Evolutionary conservation across 306 rosid genomes (phyloP).

Genomic region (Albizia julibrissin): DNA sequence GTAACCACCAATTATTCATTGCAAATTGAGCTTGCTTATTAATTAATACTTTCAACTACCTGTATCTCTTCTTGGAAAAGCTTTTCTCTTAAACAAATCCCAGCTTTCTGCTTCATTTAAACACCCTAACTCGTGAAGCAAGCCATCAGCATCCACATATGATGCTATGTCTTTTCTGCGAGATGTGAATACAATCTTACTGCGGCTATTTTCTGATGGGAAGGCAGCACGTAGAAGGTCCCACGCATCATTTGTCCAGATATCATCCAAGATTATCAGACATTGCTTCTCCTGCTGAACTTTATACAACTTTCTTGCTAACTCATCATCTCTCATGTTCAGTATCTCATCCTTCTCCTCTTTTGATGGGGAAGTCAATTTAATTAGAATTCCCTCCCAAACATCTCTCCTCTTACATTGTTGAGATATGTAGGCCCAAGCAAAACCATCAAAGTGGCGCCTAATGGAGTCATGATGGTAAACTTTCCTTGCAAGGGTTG

Average conservation of each 20-base stretch:
- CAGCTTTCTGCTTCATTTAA: constrained; percentile 40
- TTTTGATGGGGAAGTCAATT: constrained; percentile 35
- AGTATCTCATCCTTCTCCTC: constrained; percentile 46
- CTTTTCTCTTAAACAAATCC: constrained; percentile 48
- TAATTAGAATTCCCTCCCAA: constrained; percentile 48
- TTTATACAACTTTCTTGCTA: constrained; percentile 43
- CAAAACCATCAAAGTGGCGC: constrained; percentile 20
- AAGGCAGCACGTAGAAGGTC: constrained; percentile 39
- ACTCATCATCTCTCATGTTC: constrained; percentile 44
- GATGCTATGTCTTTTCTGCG: constrained; percentile 39
- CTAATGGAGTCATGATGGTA: constrained; percentile 35
- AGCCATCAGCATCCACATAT: constrained; percentile 33
- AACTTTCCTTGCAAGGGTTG: constrained; percentile 58
- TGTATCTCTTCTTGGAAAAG: constrained; percentile 37
- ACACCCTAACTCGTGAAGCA: constrained; percentile 42
- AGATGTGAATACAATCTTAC: constrained; percentile 52
- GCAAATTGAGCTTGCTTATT: neutral
- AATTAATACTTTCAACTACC: constrained; percentile 31
- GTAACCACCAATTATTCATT: neutral
- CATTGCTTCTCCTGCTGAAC: constrained; percentile 44
- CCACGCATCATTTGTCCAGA: constrained; percentile 52
- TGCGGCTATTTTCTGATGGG: constrained; percentile 31
- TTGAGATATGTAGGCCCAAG: constrained; percentile 13
- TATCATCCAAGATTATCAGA: constrained; percentile 60
- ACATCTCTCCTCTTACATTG: constrained; percentile 40